A percentile compares a stretch with the other conserved stretches of the same genome.
Conservation (phyloP, 495 filamentous ascomycete species). For the Penicillium silybi region DNA sequence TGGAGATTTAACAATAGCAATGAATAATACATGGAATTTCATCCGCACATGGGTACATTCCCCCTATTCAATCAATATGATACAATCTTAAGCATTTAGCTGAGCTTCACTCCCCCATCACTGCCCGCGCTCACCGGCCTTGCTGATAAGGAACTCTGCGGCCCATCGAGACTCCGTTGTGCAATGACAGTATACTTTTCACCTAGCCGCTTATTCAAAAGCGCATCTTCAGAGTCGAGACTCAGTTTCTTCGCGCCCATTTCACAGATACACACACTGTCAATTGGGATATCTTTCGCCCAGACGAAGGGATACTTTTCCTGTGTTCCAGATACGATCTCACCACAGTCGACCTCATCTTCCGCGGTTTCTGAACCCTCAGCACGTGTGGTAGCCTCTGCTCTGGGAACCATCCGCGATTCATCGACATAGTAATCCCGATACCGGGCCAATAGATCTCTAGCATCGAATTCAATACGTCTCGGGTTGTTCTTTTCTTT, state of each 20-base stretch:
- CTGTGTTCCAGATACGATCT: background rate
- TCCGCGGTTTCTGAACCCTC: background rate
- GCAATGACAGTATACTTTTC: conserved; percentile 43
- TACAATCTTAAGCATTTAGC: background rate
- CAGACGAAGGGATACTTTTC: conserved; percentile 44
- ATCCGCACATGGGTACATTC: background rate
- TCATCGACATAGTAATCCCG: conserved; percentile 33
- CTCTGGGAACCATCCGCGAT: conserved; percentile 16
- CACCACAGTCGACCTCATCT: background rate
- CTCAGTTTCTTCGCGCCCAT: conserved; percentile 70
- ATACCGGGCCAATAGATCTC: conserved; percentile 29
- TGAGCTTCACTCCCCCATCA: conserved; percentile 1
- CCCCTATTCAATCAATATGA: background rate
- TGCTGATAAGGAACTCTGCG: background rate
- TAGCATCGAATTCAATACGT: conserved; percentile 37
- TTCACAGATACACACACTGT: conserved; percentile 65
- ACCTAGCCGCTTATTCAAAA: conserved; percentile 32
- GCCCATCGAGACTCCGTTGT: conserved; percentile 24
- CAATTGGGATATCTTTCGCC: conserved; percentile 57
- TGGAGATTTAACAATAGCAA: background rate
- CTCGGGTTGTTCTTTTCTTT: conserved; percentile 29
- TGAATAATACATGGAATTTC: background rate
- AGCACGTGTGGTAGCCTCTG: background rate
- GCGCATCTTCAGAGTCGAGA: conserved; percentile 17
- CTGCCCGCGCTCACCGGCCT: background rate